Evolutionary conservation across 306 rosid species (phyloP).

Genomic region (Styphnolobium japonicum): DNA sequence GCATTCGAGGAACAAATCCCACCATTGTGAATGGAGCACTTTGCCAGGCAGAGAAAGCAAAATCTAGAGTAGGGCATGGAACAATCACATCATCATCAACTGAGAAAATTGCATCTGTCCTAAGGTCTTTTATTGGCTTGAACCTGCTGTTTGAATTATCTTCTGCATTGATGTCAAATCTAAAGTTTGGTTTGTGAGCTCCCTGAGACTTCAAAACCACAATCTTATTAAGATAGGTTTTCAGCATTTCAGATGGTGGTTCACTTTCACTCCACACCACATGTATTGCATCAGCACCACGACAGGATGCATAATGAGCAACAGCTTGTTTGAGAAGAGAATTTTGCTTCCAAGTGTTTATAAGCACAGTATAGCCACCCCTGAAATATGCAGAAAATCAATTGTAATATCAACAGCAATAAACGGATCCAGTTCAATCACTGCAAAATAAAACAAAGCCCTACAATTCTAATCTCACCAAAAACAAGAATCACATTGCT

Average conservation of each 20-base stretch:
- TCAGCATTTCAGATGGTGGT: conserved; percentile 39
- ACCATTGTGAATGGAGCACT: conserved; percentile 52
- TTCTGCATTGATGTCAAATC: conserved; percentile 32
- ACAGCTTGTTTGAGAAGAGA: conserved; percentile 46
- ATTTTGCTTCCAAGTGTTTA: conserved; percentile 55
- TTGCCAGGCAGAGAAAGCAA: conserved; percentile 61
- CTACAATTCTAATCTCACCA: not conserved
- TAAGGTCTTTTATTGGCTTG: conserved; percentile 34
- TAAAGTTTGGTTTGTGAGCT: conserved; percentile 33
- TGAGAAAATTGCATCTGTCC: conserved; percentile 45
- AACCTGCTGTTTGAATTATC: conserved; percentile 43
- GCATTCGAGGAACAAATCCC: conserved; percentile 67
- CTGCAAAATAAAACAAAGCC: not conserved
- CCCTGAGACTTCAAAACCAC: conserved; percentile 33
- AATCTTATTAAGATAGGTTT: conserved; percentile 36
- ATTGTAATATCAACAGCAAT: not conserved
- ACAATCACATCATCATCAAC: conserved; percentile 64
- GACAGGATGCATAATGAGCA: conserved; percentile 50
- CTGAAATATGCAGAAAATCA: conserved; percentile 26
- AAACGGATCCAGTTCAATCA: not conserved
- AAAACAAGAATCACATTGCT: not conserved
- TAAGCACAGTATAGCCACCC: conserved; percentile 55
- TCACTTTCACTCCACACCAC: conserved; percentile 49
- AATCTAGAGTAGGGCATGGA: conserved; percentile 47
- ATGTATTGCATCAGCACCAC: conserved; percentile 33